Base-by-base conservation (phyloP, 805 yeast genomes). In the Cyberlindnera saturnus region DNA sequence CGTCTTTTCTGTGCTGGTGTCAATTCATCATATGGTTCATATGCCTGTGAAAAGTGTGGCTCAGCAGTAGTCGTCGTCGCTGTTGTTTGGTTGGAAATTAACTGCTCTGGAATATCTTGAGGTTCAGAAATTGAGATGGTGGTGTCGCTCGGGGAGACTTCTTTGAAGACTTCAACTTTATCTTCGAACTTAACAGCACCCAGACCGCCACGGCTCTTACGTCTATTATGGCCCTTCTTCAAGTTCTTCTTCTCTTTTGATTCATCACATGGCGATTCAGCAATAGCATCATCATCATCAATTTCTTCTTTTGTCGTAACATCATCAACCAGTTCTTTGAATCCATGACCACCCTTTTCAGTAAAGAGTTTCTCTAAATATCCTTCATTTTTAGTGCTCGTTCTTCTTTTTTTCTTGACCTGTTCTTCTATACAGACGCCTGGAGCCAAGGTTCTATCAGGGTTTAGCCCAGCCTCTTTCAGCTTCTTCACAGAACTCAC, bases 391-490 rank as follows among this genome's bases (percentile, higher is more conserved):
- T 34, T 18, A 35, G 45, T 43, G 5, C 35, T 35, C 18, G 46
- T 34, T 23, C 57, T 40, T 33, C 51, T 46, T 34, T 45, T 52
- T 40, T 53, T 54, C 41, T 43, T 45, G 3, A 32, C 47, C 6
- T 46, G 47, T 14, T 48, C 56, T n/a, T 47, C 50, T 15, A 46
- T 47, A 5, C 46, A 41, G 10, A 47, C 51, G 14, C 53, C 55
- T 1, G 58, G 57, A 5, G 52, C 51, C 28, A 75, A 57, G 48
- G 66, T 67, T 46, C 60, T 69, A 47, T 63, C 63, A 0, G 77
- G 72, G 52, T 75, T 73, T 36, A 72, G 38, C 11, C 62, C 62
- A 36, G 64, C 62, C 19, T 57, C 59, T 38, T 52, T 59, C 42
- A 77, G 51, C 28, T 57, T 59, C 20, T 59, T 60, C 7, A 75